phyloP scores from a whole-genome alignment of 2,329 filamentous ascomycete species.

The Trichoderma citrinoviride region DNA sequence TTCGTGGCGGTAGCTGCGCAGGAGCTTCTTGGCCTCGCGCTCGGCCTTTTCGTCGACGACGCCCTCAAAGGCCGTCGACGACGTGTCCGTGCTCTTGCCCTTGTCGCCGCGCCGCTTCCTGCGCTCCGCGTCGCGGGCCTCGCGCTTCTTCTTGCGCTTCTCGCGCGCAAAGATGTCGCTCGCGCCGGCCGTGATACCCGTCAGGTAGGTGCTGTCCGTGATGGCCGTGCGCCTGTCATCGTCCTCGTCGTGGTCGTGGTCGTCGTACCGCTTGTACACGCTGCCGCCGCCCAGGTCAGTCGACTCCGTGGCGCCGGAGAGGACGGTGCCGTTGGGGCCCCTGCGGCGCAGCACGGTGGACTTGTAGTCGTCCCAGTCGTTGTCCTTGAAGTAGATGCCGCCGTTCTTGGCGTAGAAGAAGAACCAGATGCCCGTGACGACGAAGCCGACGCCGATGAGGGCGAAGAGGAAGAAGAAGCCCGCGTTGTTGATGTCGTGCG shows the following conservation, averaged over 20 bases:
- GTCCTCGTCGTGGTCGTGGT: conserved; percentile 43
- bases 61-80: conserved; percentile 55
- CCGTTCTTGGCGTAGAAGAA: conserved; percentile 98
- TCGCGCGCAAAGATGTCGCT: conserved; percentile 56
- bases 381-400: conserved; percentile 79
- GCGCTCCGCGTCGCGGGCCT: conserved; percentile 44
- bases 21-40: conserved; percentile 61
- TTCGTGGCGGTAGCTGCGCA: conserved; percentile 83
- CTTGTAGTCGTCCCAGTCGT: conserved; percentile 99
- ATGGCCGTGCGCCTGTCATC: conserved; percentile 47
- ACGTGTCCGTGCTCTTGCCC: conserved; percentile 35
- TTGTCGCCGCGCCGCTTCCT: conserved; percentile 33
- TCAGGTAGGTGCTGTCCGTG: conserved; percentile 47
- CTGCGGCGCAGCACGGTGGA: conserved; percentile 85
- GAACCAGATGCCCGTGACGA: conserved; percentile 83
- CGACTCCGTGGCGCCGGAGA: conserved; percentile 76
- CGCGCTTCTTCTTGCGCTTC: conserved; percentile 53
- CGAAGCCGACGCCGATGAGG: conserved; percentile 73
- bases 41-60: conserved; percentile 64
- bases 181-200: conserved; percentile 57
- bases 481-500: conserved; percentile 59
- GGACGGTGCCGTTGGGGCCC: conserved; percentile 82
- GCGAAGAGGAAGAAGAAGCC: conserved; percentile 85
- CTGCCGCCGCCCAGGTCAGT: conserved; percentile 87
- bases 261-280: conserved; percentile 71